Conservation (phyloP, 2,329 filamentous ascomycete genomes). For the Penicillium sp. region DNA sequence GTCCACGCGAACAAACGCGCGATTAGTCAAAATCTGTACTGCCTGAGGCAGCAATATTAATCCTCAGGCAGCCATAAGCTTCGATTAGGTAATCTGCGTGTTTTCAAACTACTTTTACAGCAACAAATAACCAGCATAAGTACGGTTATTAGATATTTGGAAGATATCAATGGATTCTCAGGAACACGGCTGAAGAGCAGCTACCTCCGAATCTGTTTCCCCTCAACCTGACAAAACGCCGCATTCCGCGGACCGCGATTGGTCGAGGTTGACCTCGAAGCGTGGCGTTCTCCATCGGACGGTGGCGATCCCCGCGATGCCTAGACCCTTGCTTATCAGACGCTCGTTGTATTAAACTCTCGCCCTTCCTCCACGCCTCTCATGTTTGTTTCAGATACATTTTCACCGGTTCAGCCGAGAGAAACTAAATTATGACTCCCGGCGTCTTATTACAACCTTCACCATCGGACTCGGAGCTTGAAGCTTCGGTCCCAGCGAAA, state of each 20-base stretch:
- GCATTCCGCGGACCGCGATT: slow-evolving; percentile 14
- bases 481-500: slow-evolving; percentile 40
- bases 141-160: neutral
- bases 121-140: neutral
- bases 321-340: slow-evolving; percentile 12
- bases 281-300: slow-evolving; percentile 32
- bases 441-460: slow-evolving; percentile 54
- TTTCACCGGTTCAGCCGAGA: slow-evolving; percentile 11
- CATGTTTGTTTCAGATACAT: slow-evolving; percentile 14
- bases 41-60: slow-evolving; percentile 1
- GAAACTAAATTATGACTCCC: slow-evolving; percentile 58
- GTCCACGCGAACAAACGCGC: slow-evolving; percentile 17
- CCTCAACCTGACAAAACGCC: slow-evolving; percentile 3
- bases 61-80: neutral
- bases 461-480: slow-evolving; percentile 49
- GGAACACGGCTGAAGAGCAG: neutral
- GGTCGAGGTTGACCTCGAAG: neutral
- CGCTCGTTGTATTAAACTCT: slow-evolving; percentile 12
- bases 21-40: slow-evolving; percentile 15
- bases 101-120: neutral
- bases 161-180: neutral
- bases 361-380: neutral
- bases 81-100: neutral
- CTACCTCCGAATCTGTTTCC: neutral
- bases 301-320: slow-evolving; percentile 44